Conservation (phyloP, 331 rosid genomes). For the Malus hybrid region DNA sequence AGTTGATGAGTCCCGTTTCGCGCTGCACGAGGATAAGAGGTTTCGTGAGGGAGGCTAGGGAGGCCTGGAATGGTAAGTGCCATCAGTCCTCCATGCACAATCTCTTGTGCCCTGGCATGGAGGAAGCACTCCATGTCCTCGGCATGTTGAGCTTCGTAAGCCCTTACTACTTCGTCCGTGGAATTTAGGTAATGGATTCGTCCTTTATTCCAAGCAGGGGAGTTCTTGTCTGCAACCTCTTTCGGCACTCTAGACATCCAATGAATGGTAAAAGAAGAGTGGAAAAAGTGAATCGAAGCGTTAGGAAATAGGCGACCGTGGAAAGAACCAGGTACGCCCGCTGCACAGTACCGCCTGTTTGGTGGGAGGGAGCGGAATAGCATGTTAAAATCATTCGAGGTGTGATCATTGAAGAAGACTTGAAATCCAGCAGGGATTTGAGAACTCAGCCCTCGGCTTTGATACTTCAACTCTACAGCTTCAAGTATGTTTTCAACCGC, state of each 20-base stretch:
- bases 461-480: background rate
- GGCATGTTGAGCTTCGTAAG: background rate
- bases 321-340: background rate
- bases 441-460: background rate
- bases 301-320: background rate
- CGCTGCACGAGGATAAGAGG: background rate
- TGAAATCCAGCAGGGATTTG: background rate
- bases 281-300: background rate
- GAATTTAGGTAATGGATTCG: background rate
- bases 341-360: background rate
- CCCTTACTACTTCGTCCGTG: background rate
- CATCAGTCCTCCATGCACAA: slow-evolving; percentile 2
- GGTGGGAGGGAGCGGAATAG: background rate
- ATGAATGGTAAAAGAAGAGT: background rate
- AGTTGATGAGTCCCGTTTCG: background rate
- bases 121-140: slow-evolving; percentile 4
- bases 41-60: background rate
- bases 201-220: background rate
- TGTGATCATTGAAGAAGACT: slow-evolving; percentile 2
- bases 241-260: slow-evolving; percentile 4
- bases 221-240: background rate
- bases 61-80: background rate
- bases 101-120: slow-evolving; percentile 6
- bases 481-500: background rate
- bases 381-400: background rate